Conservation (phyloP, 805 yeast genomes). For the Candida boidinii region DNA sequence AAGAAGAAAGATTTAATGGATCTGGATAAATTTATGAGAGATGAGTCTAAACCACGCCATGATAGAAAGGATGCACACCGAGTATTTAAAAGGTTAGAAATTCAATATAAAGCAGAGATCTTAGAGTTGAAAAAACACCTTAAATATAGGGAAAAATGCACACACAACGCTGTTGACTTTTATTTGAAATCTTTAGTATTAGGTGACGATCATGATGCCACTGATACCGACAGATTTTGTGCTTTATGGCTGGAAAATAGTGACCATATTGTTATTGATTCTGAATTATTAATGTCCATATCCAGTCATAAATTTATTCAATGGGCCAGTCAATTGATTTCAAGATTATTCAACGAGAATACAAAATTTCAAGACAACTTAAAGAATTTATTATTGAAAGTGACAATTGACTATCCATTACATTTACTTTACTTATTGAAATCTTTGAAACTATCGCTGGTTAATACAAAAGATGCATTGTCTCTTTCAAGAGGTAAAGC, state of each 20-base stretch:
- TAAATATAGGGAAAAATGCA: constrained; percentile 26
- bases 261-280: constrained; percentile 22
- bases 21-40: constrained; percentile 34
- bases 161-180: constrained; percentile 46
- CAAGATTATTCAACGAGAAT: constrained; percentile 47
- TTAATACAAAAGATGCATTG: constrained; percentile 25
- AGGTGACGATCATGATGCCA: constrained; percentile 34
- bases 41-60: constrained; percentile 28
- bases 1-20: constrained; percentile 42
- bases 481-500: constrained; percentile 40
- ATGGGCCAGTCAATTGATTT: constrained; percentile 78
- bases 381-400: constrained; percentile 22
- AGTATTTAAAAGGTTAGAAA: constrained; percentile 39
- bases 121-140: constrained; percentile 33
- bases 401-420: constrained; percentile 57
- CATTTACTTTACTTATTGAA: constrained; percentile 60
- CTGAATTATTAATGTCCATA: constrained; percentile 27
- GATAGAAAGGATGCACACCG: constrained; percentile 46
- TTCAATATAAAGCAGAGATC: constrained; percentile 41
- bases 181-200: constrained; percentile 48
- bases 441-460: constrained; percentile 37
- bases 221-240: constrained; percentile 67
- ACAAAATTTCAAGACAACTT: constrained; percentile 48
- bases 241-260: constrained; percentile 70
- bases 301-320: constrained; percentile 60